phyloP scores from a whole-genome alignment of 1,284 basidiomycete genomes.

The Hemileia vastatrix region DNA sequence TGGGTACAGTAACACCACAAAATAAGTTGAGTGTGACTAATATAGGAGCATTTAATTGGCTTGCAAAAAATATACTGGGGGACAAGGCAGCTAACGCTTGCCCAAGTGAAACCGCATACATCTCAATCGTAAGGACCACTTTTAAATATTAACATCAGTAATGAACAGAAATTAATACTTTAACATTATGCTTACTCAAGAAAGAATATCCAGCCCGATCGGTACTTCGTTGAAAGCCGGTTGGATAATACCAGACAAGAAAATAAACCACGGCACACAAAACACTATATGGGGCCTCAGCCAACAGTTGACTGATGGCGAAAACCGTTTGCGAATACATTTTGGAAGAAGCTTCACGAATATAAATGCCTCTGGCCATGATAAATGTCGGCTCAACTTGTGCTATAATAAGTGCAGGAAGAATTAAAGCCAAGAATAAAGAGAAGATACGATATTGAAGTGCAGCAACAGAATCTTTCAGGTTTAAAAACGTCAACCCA shows the following conservation, averaged over 20 bases:
- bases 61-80: constrained; percentile 13
- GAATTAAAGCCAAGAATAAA: constrained; percentile 46
- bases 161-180: too few relatives aligned
- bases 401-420: constrained; percentile 62
- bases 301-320: constrained; percentile 67
- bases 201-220: constrained; percentile 61
- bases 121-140: constrained; percentile 20
- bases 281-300: constrained; percentile 65
- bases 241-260: constrained; percentile 54
- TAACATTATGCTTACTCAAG: constrained; percentile 48
- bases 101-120: constrained; percentile 18
- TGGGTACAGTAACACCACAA: constrained; percentile 32
- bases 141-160: neutral
- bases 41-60: constrained; percentile 12
- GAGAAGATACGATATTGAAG: constrained; percentile 76
- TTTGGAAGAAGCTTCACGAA: constrained; percentile 54
- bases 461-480: constrained; percentile 59
- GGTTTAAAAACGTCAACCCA: constrained; percentile 71
- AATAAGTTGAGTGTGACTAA: constrained; percentile 21
- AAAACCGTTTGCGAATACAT: constrained; percentile 74
- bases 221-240: constrained; percentile 51
- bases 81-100: constrained; percentile 21
- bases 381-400: constrained; percentile 82
- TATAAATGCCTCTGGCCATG: constrained; percentile 60
- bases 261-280: constrained; percentile 66